phyloP scores from a whole-genome alignment of 108 stramenopile species.

The Cyclostephanos tholiformis region DNA sequence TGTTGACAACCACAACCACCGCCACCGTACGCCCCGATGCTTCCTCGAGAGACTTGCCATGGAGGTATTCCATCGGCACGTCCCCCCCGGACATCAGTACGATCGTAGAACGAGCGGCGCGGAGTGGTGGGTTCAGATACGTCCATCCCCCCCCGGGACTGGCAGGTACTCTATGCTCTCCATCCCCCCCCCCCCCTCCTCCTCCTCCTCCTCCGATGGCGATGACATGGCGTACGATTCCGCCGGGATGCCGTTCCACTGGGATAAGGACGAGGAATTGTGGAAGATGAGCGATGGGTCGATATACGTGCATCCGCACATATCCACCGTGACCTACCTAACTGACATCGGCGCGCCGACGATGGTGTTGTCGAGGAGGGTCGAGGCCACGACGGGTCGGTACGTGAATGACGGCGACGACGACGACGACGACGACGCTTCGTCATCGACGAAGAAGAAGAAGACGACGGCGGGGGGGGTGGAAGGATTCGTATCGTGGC shows the following conservation, averaged over 20 bases:
- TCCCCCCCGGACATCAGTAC: conserved; percentile 31
- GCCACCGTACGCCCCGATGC: conserved; percentile 55
- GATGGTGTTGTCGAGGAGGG: conserved; percentile 55
- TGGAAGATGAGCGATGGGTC: conserved; percentile 69
- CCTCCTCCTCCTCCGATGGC: conserved; percentile 21
- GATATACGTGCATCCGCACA: conserved; percentile 76
- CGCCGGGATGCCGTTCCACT: conserved; percentile 80
- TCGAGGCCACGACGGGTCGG: conserved; percentile 64
- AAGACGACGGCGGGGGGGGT: conserved; percentile 9
- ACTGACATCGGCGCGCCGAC: conserved; percentile 77
- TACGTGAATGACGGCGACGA: neutral
- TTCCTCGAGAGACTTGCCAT: conserved; percentile 69
- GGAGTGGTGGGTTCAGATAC: conserved; percentile 88
- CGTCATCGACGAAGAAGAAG: neutral
- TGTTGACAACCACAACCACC: conserved; percentile 9
- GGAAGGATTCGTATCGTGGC: conserved; percentile 67
- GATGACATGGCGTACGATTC: conserved; percentile 28
- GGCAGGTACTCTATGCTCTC: conserved; percentile 44
- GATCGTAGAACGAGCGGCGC: conserved; percentile 61
- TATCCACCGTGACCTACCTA: conserved; percentile 85
- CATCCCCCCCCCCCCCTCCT: neutral
- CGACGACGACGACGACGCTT: conserved; percentile 11
- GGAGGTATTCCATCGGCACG: conserved; percentile 77
- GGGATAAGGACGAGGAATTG: conserved; percentile 89
- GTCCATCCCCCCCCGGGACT: conserved; percentile 61